Base-by-base conservation (phyloP, 345 rosid species). In the Microthlaspi erraticum region DNA sequence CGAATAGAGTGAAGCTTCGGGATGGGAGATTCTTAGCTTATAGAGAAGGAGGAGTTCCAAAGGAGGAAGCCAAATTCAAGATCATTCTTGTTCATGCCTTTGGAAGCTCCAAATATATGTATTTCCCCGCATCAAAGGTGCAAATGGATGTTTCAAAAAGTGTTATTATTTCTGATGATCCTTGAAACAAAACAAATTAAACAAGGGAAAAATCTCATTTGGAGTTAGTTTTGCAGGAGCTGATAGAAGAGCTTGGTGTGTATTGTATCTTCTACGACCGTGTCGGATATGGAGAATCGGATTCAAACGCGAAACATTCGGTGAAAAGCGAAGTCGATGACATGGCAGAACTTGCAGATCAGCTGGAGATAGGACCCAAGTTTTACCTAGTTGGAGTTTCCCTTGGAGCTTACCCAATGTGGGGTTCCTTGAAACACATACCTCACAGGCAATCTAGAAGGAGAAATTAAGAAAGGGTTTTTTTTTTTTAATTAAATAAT, bases 271-370 rank as follows among this genome's bases (percentile, higher is more conserved):
- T 75, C 56, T 87, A 76, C 49, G 97, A 90, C 75, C 83, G 98
- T 26, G 89, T 96, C 16, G 98, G 98, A 33, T 93, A 93, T 73
- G 96, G 97, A 45, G 92, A 81, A 37, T 90, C 97, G 9, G 92
- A 88, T 76, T 81, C 84, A 18, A 90, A 88, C 77, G 78, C 79
- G 1, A 78, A 54, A 48, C 82, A 86, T 7, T 64, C 96, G 0
- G 77, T 88, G 32, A 74, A 85, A 82, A 88, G 89, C n/a, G 98
- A 88, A 82, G 96, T 89, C 50, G 65, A 80, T 5, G 96, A 93
- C 73, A 81, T 93, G 14, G 56, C 63, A 79, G 89, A 90, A 68
- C 87, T 93, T 70, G 98, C 96, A 43, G 95, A 93, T 73, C 84
- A 82, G 34, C 38, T 93, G 57, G 75, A 84, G 62, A 33, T 90